Conservation (phyloP, 257 asterid species). For the Nicotiana obtusifolia region DNA sequence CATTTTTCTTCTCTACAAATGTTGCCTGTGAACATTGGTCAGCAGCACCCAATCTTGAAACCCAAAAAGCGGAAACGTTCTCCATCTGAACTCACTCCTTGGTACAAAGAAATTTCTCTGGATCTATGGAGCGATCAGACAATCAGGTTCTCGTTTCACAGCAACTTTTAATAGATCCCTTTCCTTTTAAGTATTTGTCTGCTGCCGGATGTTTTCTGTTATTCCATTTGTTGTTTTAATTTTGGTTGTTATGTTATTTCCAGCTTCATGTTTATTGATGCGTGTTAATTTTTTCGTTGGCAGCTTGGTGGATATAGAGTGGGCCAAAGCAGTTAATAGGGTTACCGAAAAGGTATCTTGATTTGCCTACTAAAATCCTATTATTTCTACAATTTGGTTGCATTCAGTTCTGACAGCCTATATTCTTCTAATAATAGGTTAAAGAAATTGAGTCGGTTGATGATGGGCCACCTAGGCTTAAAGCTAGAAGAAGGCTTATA, state of each 20-base stretch:
- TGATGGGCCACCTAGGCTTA: constrained; percentile 42
- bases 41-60: constrained; percentile 28
- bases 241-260: not conserved
- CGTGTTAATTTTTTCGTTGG: constrained; percentile 18
- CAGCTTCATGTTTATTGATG: constrained; percentile 15
- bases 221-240: not conserved
- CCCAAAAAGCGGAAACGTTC: constrained; percentile 55
- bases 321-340: constrained; percentile 59
- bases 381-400: not conserved
- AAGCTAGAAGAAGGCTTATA: constrained; percentile 65
- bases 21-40: constrained; percentile 21
- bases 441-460: constrained; percentile 50
- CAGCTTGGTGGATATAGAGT: constrained; percentile 58
- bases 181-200: not conserved
- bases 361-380: not conserved
- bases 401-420: not conserved
- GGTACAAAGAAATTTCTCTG: constrained; percentile 62
- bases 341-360: constrained; percentile 53
- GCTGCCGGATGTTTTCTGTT: not conserved
- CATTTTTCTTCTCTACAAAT: constrained; percentile 33
- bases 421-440: constrained; percentile 36
- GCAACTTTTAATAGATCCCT: not conserved
- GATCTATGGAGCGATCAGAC: constrained; percentile 29
- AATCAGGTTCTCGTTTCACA: constrained; percentile 41
- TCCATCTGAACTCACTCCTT: constrained; percentile 42